Percentiles rank a stretch among this genome's conserved stretches.
Conservation (phyloP, 2,329 filamentous ascomycete genomes). For the Penicillium sp. region DNA sequence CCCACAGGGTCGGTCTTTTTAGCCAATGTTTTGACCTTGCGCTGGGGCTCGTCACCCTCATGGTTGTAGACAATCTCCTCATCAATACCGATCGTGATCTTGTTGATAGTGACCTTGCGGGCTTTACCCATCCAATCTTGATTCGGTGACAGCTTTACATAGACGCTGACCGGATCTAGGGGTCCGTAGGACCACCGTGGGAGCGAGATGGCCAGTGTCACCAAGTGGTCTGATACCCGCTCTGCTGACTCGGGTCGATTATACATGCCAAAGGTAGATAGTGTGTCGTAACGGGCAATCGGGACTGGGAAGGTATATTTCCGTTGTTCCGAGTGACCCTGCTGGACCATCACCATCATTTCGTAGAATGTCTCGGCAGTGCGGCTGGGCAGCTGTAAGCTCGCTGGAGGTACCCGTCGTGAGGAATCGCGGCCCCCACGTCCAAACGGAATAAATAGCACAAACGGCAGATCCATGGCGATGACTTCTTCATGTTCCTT, state of each 20-base stretch:
- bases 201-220: slow-evolving; percentile 87
- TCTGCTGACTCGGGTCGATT: slow-evolving; percentile 90
- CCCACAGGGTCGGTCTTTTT: slow-evolving; percentile 81
- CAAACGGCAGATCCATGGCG: slow-evolving; percentile 95
- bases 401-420: slow-evolving; percentile 86
- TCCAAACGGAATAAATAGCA: slow-evolving; percentile 95
- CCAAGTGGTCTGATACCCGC: slow-evolving; percentile 82
- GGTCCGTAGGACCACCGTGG: slow-evolving; percentile 97
- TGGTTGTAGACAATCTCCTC: slow-evolving; percentile 99
- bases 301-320: slow-evolving; percentile 91
- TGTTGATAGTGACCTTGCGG: slow-evolving; percentile 86
- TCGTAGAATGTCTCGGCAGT: slow-evolving; percentile 98
- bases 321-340: slow-evolving; percentile 81
- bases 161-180: slow-evolving; percentile 90
- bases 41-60: slow-evolving; percentile 90
- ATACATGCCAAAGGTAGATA: slow-evolving; percentile 99
- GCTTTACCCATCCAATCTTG: slow-evolving; percentile 89
- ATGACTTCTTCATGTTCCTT: slow-evolving; percentile 86
- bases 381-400: slow-evolving; percentile 82
- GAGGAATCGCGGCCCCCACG: slow-evolving; percentile 88
- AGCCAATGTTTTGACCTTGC: slow-evolving; percentile 82
- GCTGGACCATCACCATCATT: slow-evolving; percentile 91
- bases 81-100: slow-evolving; percentile 90
- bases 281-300: slow-evolving; percentile 88
- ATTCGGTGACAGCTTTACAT: slow-evolving; percentile 91